A percentile compares a stretch with the other conserved stretches of the same genome.
Conservation (phyloP, 106 monocot species). For the Chionographis japonica region DNA sequence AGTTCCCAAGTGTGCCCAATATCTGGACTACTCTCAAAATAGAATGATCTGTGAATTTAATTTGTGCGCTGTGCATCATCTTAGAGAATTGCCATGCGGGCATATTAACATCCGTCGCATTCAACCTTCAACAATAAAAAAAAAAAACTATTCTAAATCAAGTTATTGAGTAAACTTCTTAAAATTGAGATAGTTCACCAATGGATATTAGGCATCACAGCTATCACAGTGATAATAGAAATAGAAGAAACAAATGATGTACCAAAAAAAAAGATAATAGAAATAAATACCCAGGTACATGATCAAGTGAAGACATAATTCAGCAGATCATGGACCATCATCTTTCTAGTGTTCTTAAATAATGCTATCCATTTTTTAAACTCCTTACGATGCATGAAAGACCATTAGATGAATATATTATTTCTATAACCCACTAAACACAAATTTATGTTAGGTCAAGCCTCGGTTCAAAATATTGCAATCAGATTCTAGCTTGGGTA, state of each 20-base stretch:
- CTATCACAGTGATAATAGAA: neutral
- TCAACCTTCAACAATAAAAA: slow-evolving; percentile 46
- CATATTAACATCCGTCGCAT: slow-evolving; percentile 85
- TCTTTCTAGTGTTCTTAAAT: no score
- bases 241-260: neutral
- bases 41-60: slow-evolving; percentile 90
- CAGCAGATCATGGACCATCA: no score
- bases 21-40: slow-evolving; percentile 88
- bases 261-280: no score
- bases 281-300: no score
- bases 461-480: no score
- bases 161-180: neutral
- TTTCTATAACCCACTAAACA: no score
- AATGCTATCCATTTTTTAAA: no score
- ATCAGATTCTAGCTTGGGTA: no score
- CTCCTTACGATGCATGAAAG: no score
- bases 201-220: neutral
- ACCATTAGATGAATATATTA: no score
- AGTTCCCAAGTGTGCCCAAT: slow-evolving; percentile 75
- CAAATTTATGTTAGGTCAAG: no score
- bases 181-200: neutral
- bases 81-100: slow-evolving; percentile 91
- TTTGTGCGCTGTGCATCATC: slow-evolving; percentile 75
- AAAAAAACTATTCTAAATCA: slow-evolving; percentile 10
- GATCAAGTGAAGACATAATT: no score